Evolutionary conservation across 352 stramenopile species (phyloP).

Genomic region (Phytopythium kandeliae): DNA sequence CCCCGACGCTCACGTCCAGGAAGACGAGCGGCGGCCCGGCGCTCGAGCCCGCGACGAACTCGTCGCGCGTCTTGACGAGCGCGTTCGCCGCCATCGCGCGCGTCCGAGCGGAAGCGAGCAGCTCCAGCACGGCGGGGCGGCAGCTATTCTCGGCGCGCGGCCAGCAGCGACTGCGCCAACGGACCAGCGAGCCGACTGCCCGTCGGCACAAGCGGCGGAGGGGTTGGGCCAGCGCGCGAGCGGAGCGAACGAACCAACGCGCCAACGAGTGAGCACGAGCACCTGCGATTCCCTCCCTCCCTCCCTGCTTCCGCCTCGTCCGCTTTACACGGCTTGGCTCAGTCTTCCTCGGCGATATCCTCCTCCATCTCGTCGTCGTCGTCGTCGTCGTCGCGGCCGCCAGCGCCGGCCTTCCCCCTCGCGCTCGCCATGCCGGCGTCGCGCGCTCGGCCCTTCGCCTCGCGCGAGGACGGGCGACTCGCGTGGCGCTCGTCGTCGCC

Average conservation of each 20-base stretch:
- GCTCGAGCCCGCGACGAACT: conserved; percentile 33
- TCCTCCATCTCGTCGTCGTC: conserved; percentile 79
- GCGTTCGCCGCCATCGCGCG: conserved; percentile 40
- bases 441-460: conserved; percentile 19
- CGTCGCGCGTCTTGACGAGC: conserved; percentile 31
- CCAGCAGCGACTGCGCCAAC: neutral
- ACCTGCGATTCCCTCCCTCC: neutral
- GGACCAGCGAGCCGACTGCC: too few species aligned
- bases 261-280: neutral
- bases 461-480: conserved; percentile 20
- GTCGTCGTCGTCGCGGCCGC: conserved; percentile 32
- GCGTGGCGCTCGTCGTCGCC: conserved; percentile 9
- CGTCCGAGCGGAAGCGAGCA: neutral
- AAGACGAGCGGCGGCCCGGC: conserved; percentile 51
- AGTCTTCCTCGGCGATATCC: conserved; percentile 71
- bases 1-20: conserved; percentile 49
- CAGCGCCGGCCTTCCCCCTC: conserved; percentile 3
- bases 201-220: too few species aligned
- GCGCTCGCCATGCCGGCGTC: neutral
- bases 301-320: neutral
- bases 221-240: too few species aligned
- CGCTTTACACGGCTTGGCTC: conserved; percentile 2
- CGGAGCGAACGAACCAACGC: too few species aligned
- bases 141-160: neutral
- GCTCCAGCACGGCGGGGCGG: too few species aligned